phyloP scores from a whole-genome alignment of 352 stramenopile genomes.

The Phytophthora nicotianae region DNA sequence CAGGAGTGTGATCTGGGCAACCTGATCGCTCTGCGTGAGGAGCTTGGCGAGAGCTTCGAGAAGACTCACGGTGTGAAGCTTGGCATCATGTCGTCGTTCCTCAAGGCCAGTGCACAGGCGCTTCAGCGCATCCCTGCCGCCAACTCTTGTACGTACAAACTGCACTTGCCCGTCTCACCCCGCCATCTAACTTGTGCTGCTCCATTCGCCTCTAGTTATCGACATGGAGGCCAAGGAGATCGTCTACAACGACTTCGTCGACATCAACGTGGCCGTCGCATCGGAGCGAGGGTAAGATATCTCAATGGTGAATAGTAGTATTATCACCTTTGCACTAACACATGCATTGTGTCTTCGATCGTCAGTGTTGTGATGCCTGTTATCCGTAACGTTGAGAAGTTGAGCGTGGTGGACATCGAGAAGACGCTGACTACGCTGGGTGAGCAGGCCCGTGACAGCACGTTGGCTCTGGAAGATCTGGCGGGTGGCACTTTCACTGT shows the following conservation, averaged over 20 bases:
- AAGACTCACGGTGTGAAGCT: slow-evolving; percentile 98
- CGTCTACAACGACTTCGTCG: slow-evolving; percentile 98
- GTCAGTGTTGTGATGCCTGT: slow-evolving; percentile 97
- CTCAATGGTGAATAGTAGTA: background rate
- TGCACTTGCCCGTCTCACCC: background rate
- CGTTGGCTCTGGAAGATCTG: slow-evolving; percentile 92
- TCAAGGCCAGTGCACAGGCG: slow-evolving; percentile 95
- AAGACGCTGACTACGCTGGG: slow-evolving; percentile 93
- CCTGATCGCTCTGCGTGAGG: slow-evolving; percentile 94
- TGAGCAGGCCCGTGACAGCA: slow-evolving; percentile 66
- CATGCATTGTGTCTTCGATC: slow-evolving; percentile 4
- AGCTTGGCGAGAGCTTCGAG: slow-evolving; percentile 94
- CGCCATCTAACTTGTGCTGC: slow-evolving; percentile 14
- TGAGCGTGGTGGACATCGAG: slow-evolving; percentile 97
- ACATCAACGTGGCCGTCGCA: slow-evolving; percentile 98
- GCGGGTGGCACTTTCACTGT: slow-evolving; percentile 98
- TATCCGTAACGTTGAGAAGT: slow-evolving; percentile 96
- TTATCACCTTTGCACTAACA: slow-evolving; percentile 2
- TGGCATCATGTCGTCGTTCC: slow-evolving; percentile 98
- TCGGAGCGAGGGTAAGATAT: slow-evolving; percentile 85
- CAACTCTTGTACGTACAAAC: slow-evolving; percentile 90
- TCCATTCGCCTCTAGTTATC: slow-evolving; percentile 74
- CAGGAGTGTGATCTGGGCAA: slow-evolving; percentile 98
- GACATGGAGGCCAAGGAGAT: slow-evolving; percentile 99
- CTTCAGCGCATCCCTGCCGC: slow-evolving; percentile 94